Conservation (phyloP, 2,329 filamentous ascomycete species). For the Ophiostoma angusticollis region DNA sequence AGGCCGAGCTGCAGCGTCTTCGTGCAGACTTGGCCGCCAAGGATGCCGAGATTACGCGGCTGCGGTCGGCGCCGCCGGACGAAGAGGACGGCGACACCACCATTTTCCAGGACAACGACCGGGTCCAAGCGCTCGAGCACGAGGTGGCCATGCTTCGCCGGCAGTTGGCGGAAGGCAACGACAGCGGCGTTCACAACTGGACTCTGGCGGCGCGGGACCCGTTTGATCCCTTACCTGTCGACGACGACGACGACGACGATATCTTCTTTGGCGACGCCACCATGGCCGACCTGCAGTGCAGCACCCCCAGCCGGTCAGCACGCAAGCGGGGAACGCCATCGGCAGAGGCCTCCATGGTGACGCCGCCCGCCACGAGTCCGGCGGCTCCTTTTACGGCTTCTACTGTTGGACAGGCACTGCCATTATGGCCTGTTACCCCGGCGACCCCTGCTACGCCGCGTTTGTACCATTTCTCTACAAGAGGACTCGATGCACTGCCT, state of each 20-base stretch:
- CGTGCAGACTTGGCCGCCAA: constrained; percentile 34
- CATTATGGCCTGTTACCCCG: constrained; percentile 9
- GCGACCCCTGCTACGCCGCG: constrained; percentile 22
- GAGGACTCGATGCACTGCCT: no score
- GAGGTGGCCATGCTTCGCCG: constrained; percentile 22
- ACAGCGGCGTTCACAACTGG: constrained; percentile 31
- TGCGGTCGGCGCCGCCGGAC: constrained; percentile 5
- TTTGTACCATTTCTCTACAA: constrained; percentile 4
- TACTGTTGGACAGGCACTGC: not conserved
- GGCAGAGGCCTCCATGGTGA: constrained; percentile 33
- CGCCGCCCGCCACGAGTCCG: constrained; percentile 43
- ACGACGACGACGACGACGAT: constrained; percentile 16
- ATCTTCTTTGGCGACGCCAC: constrained; percentile 35
- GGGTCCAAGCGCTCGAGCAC: constrained; percentile 25
- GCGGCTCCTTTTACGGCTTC: constrained; percentile 11
- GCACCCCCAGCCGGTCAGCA: constrained; percentile 32
- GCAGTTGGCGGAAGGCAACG: constrained; percentile 17
- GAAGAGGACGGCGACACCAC: constrained; percentile 26
- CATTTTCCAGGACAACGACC: constrained; percentile 32
- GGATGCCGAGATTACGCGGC: constrained; percentile 35
- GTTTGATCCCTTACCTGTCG: constrained; percentile 27
- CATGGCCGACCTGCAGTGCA: constrained; percentile 36
- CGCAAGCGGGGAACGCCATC: not conserved
- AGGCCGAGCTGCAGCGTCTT: constrained; percentile 36
- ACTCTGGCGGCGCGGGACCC: constrained; percentile 36